These are phyloP conservation scores for Colletotrichum viniferum DNA, from an alignment of 2,329 filamentous ascomycete genomes.

Conservation along the genomic window DNA sequence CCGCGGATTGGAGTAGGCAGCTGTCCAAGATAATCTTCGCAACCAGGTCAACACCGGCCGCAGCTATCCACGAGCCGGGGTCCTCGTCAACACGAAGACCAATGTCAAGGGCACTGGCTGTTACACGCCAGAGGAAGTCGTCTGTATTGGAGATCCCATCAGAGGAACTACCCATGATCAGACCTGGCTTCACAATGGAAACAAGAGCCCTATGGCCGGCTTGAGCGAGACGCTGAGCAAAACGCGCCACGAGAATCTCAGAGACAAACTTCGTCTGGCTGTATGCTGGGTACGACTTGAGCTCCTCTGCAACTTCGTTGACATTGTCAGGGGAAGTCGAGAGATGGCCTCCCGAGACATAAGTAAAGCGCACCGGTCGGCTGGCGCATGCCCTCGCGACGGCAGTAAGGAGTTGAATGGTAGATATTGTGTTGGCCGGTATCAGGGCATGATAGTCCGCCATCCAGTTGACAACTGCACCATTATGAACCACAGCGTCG, in stretches of 20 bases:
- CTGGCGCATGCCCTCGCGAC: background rate
- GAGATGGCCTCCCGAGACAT: conserved; percentile 10
- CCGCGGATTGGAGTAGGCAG: background rate
- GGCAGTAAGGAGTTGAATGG: background rate
- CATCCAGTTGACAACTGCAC: conserved; percentile 17
- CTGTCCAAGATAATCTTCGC: conserved; percentile 11
- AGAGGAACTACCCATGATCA: conserved; percentile 24
- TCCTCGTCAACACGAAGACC: conserved; percentile 6
- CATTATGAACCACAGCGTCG: conserved; percentile 10
- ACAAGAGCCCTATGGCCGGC: background rate
- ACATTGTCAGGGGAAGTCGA: conserved; percentile 1
- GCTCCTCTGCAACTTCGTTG: background rate
- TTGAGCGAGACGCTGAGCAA: background rate
- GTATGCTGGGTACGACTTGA: conserved; percentile 17
- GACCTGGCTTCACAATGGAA: conserved; percentile 25
- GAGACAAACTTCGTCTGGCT: conserved; percentile 28
- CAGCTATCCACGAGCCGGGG: conserved; percentile 18
- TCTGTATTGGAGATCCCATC: conserved; percentile 26
- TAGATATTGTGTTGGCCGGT: conserved; percentile 2
- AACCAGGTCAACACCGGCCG: conserved; percentile 21
- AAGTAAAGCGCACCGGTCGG: background rate
- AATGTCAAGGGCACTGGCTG: conserved; percentile 17
- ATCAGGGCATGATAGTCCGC: conserved; percentile 1
- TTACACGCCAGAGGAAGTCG: conserved; percentile 27
- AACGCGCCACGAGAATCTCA: conserved; percentile 21